Base-by-base conservation (phyloP, 352 stramenopile species). In the Globisporangium nunn region DNA sequence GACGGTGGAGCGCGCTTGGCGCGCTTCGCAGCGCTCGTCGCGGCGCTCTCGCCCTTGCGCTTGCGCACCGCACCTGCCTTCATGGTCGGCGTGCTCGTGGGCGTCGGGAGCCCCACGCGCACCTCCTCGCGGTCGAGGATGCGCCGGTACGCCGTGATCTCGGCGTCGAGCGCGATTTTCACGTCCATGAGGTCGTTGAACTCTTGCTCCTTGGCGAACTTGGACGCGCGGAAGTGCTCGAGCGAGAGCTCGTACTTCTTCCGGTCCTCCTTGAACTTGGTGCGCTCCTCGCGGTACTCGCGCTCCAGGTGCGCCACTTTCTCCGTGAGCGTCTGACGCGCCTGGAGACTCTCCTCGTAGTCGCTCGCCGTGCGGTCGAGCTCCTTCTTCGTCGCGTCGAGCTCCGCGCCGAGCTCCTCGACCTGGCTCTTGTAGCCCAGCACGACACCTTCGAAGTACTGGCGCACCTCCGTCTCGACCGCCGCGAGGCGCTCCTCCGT, bases 171-270 rank as follows among this genome's bases (percentile, higher is more conserved):
- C 1, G 72, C 78, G 51, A 93, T 93, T 59, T 93, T 93, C 30
- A 93, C 81, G 55, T 93, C 83, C 83, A 93, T 93, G 47, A 93
- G 72, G 57, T 93, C 83, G 55, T 93, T 93, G 51, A 93, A 91
- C 54, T 93, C 81, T 17, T 68, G 66, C 41, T 91, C 81, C 67
- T 91, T 91, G 3, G 73, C 70, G 8, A 87, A 66, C 58, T 89
- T 88, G 14, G 77, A 85, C 35, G 74, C 67, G 15, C 83, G 78
- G 53, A 87, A 80, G 31, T 78, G 70, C 55, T 90, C 80, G 23
- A 92, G 52, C 40, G 77, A 89, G 50, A 64, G 60, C 54, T 92
- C 82, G 57, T 89, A 89, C 31, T 68, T 63, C 67, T 87, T 88
- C 33, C 82, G 82, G 54, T 92, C 80, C 18, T 90, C 81, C 37